Base-by-base conservation (phyloP, 2,329 filamentous ascomycete genomes). In the Pestalotiopsis sp. region DNA sequence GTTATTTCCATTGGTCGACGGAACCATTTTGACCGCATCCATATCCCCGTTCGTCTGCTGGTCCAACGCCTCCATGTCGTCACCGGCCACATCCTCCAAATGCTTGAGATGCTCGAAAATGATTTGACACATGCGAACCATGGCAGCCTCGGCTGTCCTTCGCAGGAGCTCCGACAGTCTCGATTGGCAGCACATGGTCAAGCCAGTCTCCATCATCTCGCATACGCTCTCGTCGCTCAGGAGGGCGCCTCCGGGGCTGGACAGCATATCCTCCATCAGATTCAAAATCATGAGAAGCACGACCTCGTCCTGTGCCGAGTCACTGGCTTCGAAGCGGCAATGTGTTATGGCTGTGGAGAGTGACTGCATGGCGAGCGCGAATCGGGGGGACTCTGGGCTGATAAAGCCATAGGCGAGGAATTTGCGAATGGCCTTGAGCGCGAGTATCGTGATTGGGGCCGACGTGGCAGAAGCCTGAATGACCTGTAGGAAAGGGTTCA, bases 61-160 rank as follows among this genome's bases (percentile, higher is more conserved):
- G 67, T 94, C 91, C 68, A 93, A 80, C 3, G 87, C 87, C 45
- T 91, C 88, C 6, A 88, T 81, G 70, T 92, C 89, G 49, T 91
- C 88, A 13, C 90, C 90, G 25, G 90, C 88, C 76, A 95, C 92
- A 61, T 93, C 87, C 74, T 97, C 93, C 7, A 98, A 84, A 72
- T 95, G 91, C 79, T 97, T 97, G 65, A 99, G 83, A 69, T 97
- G 91, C 79, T 95, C 93, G 78, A 99, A 99, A 75, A 99, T 97
- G 72, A 97, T 94, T 81, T 99, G 96, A 78, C 96, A 98, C 96
- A 99, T 99, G 73, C 94, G 93, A 60, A 98, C 93, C 95, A 99
- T 98, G 67, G 94, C 92, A 76, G 97, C 96, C 81, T 99, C 96
- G 2, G 96, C 96, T 23, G 95, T 97, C 71, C 95, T 88, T 71